These are phyloP conservation scores for Carpinus fangiana DNA, from an alignment of 306 rosid genomes.

Conservation along the genomic window DNA sequence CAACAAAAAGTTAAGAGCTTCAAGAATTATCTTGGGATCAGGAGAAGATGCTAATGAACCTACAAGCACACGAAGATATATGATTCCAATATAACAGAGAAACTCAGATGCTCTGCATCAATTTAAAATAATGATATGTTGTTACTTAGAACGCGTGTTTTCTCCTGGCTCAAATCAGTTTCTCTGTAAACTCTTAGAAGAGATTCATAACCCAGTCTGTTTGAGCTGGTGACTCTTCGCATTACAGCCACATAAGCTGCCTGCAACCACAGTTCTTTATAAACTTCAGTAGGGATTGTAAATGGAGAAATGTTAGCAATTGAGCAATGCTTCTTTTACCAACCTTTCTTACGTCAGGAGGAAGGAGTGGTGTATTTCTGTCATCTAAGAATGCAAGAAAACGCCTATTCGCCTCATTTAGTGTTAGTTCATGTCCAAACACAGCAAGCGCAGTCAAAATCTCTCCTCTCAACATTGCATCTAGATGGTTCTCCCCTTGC, in stretches of 20 bases:
- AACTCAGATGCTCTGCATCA: neutral
- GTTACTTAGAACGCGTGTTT: conserved; percentile 83
- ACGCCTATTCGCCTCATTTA: conserved; percentile 75
- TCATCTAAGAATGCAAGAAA: conserved; percentile 71
- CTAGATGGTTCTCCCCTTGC: conserved; percentile 56
- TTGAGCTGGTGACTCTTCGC: conserved; percentile 53
- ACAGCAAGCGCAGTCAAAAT: conserved; percentile 73
- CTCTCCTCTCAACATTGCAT: conserved; percentile 97
- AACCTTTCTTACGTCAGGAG: conserved; percentile 90
- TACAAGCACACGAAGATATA: conserved; percentile 9
- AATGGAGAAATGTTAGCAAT: conserved; percentile 8
- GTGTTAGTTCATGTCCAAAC: conserved; percentile 72
- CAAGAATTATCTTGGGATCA: conserved; percentile 46
- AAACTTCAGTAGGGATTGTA: conserved; percentile 27
- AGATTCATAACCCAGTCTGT: conserved; percentile 65
- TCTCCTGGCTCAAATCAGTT: conserved; percentile 87
- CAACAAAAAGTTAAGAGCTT: conserved; percentile 49
- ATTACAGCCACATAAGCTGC: conserved; percentile 87
- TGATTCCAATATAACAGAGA: conserved; percentile 1
- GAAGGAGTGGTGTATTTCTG: conserved; percentile 79
- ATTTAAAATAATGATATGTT: neutral
- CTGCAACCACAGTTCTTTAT: conserved; percentile 48
- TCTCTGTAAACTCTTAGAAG: conserved; percentile 81
- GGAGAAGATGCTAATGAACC: conserved; percentile 46
- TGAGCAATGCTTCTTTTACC: conserved; percentile 25